Evolutionary conservation across 2,329 filamentous ascomycete genomes (phyloP).

Genomic region (Huntiella decipiens): DNA sequence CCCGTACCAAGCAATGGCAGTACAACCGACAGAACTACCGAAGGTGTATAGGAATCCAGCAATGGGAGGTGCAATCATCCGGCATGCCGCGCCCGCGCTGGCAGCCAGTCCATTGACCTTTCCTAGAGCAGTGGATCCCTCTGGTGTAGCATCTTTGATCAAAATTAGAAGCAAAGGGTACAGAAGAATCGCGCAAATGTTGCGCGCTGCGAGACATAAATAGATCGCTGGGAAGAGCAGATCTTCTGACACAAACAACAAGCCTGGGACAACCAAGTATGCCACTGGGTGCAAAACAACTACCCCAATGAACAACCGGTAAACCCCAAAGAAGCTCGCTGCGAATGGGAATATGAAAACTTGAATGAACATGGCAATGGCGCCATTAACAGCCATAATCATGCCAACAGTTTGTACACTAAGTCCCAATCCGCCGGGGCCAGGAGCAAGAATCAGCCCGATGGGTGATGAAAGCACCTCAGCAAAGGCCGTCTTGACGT

Average conservation of each 20-base stretch:
- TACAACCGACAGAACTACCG: slow-evolving; percentile 37
- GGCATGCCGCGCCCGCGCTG: slow-evolving; percentile 44
- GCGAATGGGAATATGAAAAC: slow-evolving; percentile 41
- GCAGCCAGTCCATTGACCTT: slow-evolving; percentile 48
- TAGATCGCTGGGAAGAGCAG: slow-evolving; percentile 40
- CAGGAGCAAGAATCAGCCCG: slow-evolving; percentile 21
- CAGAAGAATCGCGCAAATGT: slow-evolving; percentile 42
- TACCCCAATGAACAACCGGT: slow-evolving; percentile 37
- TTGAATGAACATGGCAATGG: slow-evolving; percentile 40
- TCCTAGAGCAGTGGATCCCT: slow-evolving; percentile 31
- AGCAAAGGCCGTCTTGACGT: slow-evolving; percentile 20
- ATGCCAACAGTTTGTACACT: slow-evolving; percentile 43
- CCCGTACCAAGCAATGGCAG: slow-evolving; percentile 44
- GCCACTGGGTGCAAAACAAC: slow-evolving; percentile 41
- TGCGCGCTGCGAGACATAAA: slow-evolving; percentile 35
- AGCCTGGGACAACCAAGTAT: slow-evolving; percentile 38
- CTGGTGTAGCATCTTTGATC: slow-evolving; percentile 46
- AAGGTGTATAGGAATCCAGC: slow-evolving; percentile 43
- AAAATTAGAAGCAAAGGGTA: slow-evolving; percentile 48
- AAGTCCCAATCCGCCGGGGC: slow-evolving; percentile 37
- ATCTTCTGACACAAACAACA: slow-evolving; percentile 34
- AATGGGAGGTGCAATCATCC: slow-evolving; percentile 47
- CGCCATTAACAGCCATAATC: slow-evolving; percentile 39
- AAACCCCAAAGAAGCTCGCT: slow-evolving; percentile 38
- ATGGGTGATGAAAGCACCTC: slow-evolving; percentile 14